These are phyloP conservation scores for Ballota nigra DNA, from an alignment of 257 asterid genomes.

Conservation along the genomic window DNA sequence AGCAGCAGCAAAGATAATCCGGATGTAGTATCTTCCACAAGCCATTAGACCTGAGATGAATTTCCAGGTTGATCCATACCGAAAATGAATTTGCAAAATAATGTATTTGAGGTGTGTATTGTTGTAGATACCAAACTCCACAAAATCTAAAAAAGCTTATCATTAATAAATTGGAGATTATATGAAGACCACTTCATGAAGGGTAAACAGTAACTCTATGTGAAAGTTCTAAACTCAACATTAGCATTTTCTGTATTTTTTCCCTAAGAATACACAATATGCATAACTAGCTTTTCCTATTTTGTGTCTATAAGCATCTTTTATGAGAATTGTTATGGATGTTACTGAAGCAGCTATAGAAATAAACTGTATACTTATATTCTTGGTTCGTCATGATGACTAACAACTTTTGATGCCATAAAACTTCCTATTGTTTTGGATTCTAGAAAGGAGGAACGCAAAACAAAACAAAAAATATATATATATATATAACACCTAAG, in stretches of 20 bases:
- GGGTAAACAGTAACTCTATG: constrained; percentile 3
- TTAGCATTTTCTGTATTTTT: not conserved
- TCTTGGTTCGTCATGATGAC: not conserved
- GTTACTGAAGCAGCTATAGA: not conserved
- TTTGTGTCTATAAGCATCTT: constrained; percentile 6
- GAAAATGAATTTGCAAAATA: constrained; percentile 1
- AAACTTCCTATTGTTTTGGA: constrained; percentile 1
- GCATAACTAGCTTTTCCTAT: not conserved
- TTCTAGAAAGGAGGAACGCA: not conserved
- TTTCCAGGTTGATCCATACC: not conserved
- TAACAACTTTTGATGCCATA: not conserved
- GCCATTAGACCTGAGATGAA: not conserved
- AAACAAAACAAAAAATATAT: no score
- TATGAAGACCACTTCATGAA: not conserved
- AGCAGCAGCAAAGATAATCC: not conserved
- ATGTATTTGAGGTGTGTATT: not conserved
- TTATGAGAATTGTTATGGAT: constrained; percentile 4
- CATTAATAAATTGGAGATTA: not conserved
- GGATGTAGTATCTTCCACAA: constrained; percentile 20
- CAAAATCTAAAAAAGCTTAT: not conserved
- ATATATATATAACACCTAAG: not conserved
- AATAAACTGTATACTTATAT: not conserved
- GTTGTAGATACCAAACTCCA: not conserved
- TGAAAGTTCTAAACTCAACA: not conserved
- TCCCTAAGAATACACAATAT: not conserved